These are phyloP conservation scores for Nadsonia commutata DNA, from an alignment of 1,139 yeast species.

Conservation along the genomic window DNA sequence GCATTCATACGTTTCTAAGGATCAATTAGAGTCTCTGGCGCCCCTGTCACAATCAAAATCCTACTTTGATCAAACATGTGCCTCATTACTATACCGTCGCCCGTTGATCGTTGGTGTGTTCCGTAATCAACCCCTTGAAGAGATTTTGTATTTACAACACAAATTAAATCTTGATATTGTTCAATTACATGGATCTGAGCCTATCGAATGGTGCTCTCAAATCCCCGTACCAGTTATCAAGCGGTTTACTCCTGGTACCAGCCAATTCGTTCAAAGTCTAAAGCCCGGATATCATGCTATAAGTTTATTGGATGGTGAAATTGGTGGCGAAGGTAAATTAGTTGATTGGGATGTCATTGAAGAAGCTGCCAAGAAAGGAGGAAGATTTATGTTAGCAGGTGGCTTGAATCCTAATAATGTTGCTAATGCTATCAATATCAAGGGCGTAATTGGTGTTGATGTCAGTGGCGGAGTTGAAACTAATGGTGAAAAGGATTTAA, in stretches of 20 bases:
- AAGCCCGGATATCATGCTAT: slow-evolving; percentile 32
- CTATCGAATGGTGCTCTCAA: slow-evolving; percentile 36
- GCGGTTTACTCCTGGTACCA: slow-evolving; percentile 54
- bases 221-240: slow-evolving; percentile 54
- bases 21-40: too few species aligned
- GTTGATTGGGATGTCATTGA: slow-evolving; percentile 54
- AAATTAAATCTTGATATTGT: slow-evolving; percentile 54
- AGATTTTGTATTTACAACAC: slow-evolving; percentile 35
- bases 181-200: slow-evolving; percentile 82
- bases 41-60: too few species aligned
- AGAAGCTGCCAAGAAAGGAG: slow-evolving; percentile 28
- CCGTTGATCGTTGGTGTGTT: slow-evolving; percentile 85
- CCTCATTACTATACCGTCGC: slow-evolving; percentile 21
- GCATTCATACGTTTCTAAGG: slow-evolving; percentile 5
- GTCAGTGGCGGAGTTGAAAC: slow-evolving; percentile 94
- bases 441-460: slow-evolving; percentile 70
- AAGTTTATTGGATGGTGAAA: slow-evolving; percentile 71
- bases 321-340: slow-evolving; percentile 78
- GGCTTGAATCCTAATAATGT: slow-evolving; percentile 74
- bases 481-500: slow-evolving; percentile 51
- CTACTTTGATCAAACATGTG: background rate
- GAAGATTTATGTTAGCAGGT: slow-evolving; percentile 66
- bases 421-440: slow-evolving; percentile 29
- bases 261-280: slow-evolving; percentile 24
- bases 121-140: slow-evolving; percentile 59